Evolutionary conservation across 1,284 basidiomycete genomes (phyloP).

Genomic region (Cutaneotrichosporon sp.): DNA sequence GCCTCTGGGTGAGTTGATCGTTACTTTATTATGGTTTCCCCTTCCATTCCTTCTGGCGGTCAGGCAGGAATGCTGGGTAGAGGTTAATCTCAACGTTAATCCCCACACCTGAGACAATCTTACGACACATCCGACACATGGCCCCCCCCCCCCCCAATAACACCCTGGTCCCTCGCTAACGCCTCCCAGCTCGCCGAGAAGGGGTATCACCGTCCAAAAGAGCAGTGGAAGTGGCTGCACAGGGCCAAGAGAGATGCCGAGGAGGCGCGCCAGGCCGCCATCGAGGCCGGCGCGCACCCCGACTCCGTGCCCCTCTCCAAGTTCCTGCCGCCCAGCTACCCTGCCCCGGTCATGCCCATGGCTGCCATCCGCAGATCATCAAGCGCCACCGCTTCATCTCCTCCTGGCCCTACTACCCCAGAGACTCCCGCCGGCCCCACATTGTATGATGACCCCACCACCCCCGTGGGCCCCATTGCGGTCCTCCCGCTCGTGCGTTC

Average conservation of each 20-base stretch:
- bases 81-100: not conserved
- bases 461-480: not conserved
- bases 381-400: not conserved
- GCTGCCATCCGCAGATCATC: not conserved
- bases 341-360: conserved; percentile 4
- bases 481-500: too few species aligned
- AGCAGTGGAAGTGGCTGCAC: conserved; percentile 3
- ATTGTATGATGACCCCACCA: not conserved
- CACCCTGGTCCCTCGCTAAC: not conserved
- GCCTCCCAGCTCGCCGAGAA: conserved; percentile 5
- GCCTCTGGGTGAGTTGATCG: conserved; percentile 20
- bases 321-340: not conserved
- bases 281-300: not conserved
- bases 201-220: not conserved
- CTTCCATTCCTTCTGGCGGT: not conserved
- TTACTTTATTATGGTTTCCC: not conserved
- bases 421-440: not conserved
- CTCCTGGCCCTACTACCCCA: not conserved
- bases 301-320: not conserved
- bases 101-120: not conserved
- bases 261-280: not conserved
- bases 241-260: not conserved
- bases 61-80: too few species aligned
- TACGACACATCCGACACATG: not conserved
- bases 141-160: not conserved